Base-by-base conservation (phyloP, 192 early-diverging fungal species). In the Coemansia sp. region DNA sequence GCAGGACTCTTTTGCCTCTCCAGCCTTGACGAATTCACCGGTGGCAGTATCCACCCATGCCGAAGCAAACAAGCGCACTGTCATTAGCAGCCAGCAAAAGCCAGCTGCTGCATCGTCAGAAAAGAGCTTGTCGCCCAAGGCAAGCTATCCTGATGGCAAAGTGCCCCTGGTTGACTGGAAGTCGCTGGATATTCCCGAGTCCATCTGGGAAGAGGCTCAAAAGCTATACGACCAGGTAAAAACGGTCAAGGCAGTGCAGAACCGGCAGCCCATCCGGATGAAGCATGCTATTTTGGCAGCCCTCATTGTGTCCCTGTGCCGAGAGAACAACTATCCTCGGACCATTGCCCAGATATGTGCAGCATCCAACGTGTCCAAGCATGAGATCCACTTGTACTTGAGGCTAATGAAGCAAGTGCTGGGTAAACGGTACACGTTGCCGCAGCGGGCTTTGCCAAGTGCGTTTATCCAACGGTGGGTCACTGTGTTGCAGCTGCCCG, bases 311-410 rank as follows among this genome's bases (percentile, higher is more conserved):
- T 84, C 83, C 48, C 66, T 83, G 41, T 86, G 85, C 34, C 76
- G 85, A 4, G 64, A 68, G 50, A 75, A 80, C 43, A 77, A 76
- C 8, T 73, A 80, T 14, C 83, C 85, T 3, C 75, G 85, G 1
- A 86, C 85, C 10, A 83, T 86, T 63, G 70, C 81, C 3, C 83
- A 86, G 47, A 78, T 86, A 7, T 86, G 85, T 58, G 48, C 67
- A 11, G 85, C 85, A 0, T 82, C 81, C 39, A 82, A 82, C 2
- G 79, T 82, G 15, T 79, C 76, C 11, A 82, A 84, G 41, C 83
- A 81, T 41, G 85, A 86, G 30, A 80, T 86, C 16, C 80, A 83
- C 3, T 66, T 76, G 52, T 86, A 86, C 61, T 82, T 84, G 59
- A 79, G 80, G 2, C 62, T 86, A 51, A 85, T 86, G 85, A 70